Evolutionary conservation across 2,329 filamentous ascomycete genomes (phyloP).

Genomic region (Ustilaginoidea virens): DNA sequence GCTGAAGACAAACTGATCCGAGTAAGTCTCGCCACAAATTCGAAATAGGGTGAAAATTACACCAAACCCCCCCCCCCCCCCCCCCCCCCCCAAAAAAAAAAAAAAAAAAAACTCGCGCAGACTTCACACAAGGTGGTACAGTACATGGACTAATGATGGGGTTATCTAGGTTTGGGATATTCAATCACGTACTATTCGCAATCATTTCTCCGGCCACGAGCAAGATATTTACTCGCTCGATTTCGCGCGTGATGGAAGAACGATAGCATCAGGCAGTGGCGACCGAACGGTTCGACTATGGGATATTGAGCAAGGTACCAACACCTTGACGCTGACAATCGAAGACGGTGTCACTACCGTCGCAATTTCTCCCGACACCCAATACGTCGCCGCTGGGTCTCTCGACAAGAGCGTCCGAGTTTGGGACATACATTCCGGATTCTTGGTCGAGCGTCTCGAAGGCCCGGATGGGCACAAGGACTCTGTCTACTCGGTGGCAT

Average conservation of each 20-base stretch:
- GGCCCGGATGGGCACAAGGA: conserved; percentile 92
- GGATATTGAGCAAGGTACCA: conserved; percentile 77
- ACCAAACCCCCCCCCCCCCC: too few species aligned
- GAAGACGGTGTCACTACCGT: conserved; percentile 97
- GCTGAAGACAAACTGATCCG: conserved; percentile 96
- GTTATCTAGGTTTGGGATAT: conserved; percentile 84
- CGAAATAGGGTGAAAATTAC: too few species aligned
- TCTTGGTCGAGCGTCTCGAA: conserved; percentile 80
- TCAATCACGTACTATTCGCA: conserved; percentile 62
- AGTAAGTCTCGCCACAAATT: too few species aligned
- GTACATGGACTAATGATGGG: conserved; percentile 6
- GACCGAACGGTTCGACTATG: conserved; percentile 90
- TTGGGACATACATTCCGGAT: conserved; percentile 81
- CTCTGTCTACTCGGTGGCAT: conserved; percentile 90
- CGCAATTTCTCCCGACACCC: conserved; percentile 88
- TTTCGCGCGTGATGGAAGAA: conserved; percentile 83
- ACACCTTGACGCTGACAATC: conserved; percentile 75
- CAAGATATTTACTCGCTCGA: conserved; percentile 97
- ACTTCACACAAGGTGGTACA: too few species aligned
- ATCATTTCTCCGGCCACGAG: conserved; percentile 91
- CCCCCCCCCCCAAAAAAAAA: too few species aligned
- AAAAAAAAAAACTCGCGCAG: too few species aligned
- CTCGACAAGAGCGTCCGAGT: conserved; percentile 96
- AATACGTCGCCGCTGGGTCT: conserved; percentile 86
- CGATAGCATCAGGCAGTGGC: conserved; percentile 89